Evolutionary conservation across 2,329 filamentous ascomycete genomes (phyloP), one percentile per base, ranked within the genome.

Genomic region (Penicillium occitanis): DNA sequence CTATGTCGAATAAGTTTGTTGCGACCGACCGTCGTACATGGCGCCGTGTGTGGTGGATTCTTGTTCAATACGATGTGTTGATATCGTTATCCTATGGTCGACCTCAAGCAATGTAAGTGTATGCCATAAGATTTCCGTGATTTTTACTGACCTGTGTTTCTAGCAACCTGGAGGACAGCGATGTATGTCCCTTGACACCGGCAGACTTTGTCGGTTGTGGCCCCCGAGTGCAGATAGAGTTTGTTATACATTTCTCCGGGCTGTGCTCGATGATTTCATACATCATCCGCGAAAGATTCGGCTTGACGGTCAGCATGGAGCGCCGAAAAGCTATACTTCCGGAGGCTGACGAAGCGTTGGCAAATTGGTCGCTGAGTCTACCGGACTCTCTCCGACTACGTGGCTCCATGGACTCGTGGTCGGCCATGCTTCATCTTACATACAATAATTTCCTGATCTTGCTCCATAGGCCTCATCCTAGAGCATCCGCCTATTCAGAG

Each of bases 261-360:
- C 76, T 86, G 0, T 85, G 83, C 67, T 78, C 82, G 22, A 82
- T 85, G 71, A 81, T 85, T 50, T 83, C 78, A 5, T 80, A 78
- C 65, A 76, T 80, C 28, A 74, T 80, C 62, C 76, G 78, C 19
- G 78, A 80, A 66, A 73, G 78, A 33, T 81, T 81, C 64, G 79
- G 79, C 7, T 69, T 80, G 22, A 74, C 76, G 35, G 76, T 79
- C 53, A 78, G 72, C 35, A 78, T 71, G 68, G 77, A 75, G 70
- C 75, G 77, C 50, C 77, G 78, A 53, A 81, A 80, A 69, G 78
- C 76, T 10, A 77, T 76, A 42, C 73, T 81, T 25, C 74, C 75
- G 58, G 76, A 79, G 68, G 79, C 78, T 7, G 79, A 81, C 64
- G 77, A 77, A 66, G 76, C 77, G 3, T 69, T 81, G 19, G 79